Evolutionary conservation across 495 filamentous ascomycete species (phyloP), one percentile per base, ranked within the genome.

Genomic region (Sordaria brevicollis): DNA sequence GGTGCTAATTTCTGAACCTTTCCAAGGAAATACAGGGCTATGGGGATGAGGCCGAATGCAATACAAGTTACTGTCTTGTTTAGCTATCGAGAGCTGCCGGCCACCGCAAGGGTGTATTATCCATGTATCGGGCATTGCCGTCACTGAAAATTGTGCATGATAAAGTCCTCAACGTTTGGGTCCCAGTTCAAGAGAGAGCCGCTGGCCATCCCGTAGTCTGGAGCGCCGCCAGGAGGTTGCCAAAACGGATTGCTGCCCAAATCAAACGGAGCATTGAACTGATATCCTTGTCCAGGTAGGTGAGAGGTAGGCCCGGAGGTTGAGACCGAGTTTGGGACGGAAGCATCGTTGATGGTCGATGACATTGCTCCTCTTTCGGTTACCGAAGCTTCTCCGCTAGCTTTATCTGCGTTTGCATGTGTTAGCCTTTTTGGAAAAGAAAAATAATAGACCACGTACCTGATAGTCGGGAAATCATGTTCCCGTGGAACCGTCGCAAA

Each of bases 151-250:
- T 21, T 41, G 19, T 25, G 19, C 43, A 54, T 25, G 2, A 54
- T 54, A 8, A 54, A 54, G 43, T 54, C n/a, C 19, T 75, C 74
- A 4, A 75, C 25, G 3, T 72, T 69, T 62, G 71, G 72, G 35
- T 75, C 72, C 72, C 74, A 75, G 65, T 72, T 74, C 25, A 74
- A 74, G 1, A 72, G 35, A 19, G 67, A 19, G 1, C 62, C 70
- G 2, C 36, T 67, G 4, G 65, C 69, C 37, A 70, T 15, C 54
- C 70, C 71, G 13, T 72, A 68, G 15, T 65, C 17, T 13, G 54
- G 66, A 4, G 19, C 39, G 13, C 65, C 71, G 6, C 39, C 37
- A 4, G 70, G 71, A 11, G 71, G 37, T 66, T 73, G 69, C 73
- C 69, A 73, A 9, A 73, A 69, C 35, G 73, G 43, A 17, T 13